A percentile compares a stretch with the other conserved stretches of the same genome.
These are phyloP conservation scores for Kuraishia ogatae DNA, from an alignment of 805 yeast species.

Conservation along the genomic window DNA sequence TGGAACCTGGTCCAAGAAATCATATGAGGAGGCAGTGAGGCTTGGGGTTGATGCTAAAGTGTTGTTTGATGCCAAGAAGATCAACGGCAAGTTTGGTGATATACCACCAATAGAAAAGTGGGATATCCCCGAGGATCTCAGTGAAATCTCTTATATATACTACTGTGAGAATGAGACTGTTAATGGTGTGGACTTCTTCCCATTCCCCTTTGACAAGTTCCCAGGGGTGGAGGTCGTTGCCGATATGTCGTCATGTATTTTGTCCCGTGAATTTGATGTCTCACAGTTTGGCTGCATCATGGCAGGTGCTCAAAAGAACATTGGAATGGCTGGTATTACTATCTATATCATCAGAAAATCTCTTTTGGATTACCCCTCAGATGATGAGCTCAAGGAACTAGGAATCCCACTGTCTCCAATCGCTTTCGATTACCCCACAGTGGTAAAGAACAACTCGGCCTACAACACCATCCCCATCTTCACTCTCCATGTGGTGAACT, in stretches of 20 bases:
- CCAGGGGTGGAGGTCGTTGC: constrained; percentile 77
- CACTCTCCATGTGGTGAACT: constrained; percentile 76
- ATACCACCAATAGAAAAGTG: constrained; percentile 64
- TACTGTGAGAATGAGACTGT: constrained; percentile 97
- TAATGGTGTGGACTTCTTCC: constrained; percentile 77
- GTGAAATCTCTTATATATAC: constrained; percentile 75
- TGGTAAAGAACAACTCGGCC: constrained; percentile 82
- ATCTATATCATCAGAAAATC: constrained; percentile 83
- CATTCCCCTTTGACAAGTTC: constrained; percentile 44
- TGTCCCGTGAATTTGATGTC: constrained; percentile 75
- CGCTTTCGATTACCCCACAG: constrained; percentile 81
- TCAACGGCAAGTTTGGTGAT: constrained; percentile 48
- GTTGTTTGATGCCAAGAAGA: constrained; percentile 55
- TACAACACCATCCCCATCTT: constrained; percentile 95
- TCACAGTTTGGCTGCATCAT: constrained; percentile 79
- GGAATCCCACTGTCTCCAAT: constrained; percentile 81
- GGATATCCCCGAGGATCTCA: constrained; percentile 47
- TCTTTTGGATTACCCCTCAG: constrained; percentile 59
- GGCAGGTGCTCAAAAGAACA: constrained; percentile 98
- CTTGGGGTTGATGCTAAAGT: constrained; percentile 70
- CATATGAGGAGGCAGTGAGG: constrained; percentile 79
- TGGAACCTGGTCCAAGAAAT: constrained; percentile 90
- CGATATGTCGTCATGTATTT: constrained; percentile 89
- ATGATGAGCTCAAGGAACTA: constrained; percentile 46
- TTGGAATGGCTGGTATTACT: constrained; percentile 94